phyloP scores from a whole-genome alignment of 2,329 filamentous ascomycete species.

The Neonectria ditissima region DNA sequence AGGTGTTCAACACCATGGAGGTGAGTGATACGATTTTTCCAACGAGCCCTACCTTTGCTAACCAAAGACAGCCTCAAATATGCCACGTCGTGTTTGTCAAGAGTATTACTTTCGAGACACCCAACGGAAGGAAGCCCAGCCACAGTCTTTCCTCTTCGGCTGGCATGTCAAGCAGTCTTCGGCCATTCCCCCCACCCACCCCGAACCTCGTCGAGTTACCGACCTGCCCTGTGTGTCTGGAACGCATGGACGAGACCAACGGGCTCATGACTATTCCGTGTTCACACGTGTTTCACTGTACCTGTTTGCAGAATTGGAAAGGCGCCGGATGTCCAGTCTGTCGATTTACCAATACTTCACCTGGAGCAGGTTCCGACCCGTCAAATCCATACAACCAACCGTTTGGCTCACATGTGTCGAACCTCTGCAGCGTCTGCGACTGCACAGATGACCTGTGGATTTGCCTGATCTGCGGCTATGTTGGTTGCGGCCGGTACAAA shows the following conservation, averaged over 20 bases:
- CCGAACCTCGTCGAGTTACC: slow-evolving; percentile 90
- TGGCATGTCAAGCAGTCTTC: slow-evolving; percentile 59
- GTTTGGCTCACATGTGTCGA: slow-evolving; percentile 70
- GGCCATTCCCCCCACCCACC: slow-evolving; percentile 75
- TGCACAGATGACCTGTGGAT: slow-evolving; percentile 90
- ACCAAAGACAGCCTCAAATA: slow-evolving; percentile 76
- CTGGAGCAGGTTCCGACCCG: slow-evolving; percentile 54
- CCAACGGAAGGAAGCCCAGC: slow-evolving; percentile 59
- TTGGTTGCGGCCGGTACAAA: slow-evolving; percentile 95
- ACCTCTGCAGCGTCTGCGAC: slow-evolving; percentile 85
- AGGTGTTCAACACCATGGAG: slow-evolving; percentile 92
- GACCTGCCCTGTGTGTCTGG: slow-evolving; percentile 95
- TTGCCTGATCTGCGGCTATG: slow-evolving; percentile 90
- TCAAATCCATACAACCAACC: slow-evolving; percentile 65
- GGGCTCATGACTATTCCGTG: slow-evolving; percentile 95
- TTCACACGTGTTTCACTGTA: slow-evolving; percentile 98
- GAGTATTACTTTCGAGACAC: slow-evolving; percentile 85
- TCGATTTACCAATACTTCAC: slow-evolving; percentile 77
- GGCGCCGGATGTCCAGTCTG: slow-evolving; percentile 95
- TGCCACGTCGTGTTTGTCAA: slow-evolving; percentile 97
- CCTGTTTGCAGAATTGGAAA: slow-evolving; percentile 95
- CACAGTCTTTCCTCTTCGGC: slow-evolving; percentile 67
- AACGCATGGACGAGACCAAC: slow-evolving; percentile 98
- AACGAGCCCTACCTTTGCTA: slow-evolving; percentile 25
- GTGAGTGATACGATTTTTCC: slow-evolving; percentile 57